Conservation (phyloP, 176 grass and related monocot species). For the Rhynchospora breviuscula region DNA sequence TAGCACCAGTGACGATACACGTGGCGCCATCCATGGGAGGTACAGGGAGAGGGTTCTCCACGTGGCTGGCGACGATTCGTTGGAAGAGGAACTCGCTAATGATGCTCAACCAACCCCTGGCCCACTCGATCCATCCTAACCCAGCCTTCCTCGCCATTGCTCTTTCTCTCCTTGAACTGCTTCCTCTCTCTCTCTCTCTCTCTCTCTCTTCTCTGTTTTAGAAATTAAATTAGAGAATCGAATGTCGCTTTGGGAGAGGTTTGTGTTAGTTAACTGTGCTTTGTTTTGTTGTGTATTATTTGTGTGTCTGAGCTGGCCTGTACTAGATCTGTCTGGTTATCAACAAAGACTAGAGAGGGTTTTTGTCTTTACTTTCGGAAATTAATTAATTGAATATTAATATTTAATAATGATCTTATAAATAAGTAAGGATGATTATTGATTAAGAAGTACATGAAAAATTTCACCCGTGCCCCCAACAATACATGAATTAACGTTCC, state of each 20-base stretch:
- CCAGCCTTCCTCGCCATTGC: conserved; percentile 42
- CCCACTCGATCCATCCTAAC: conserved; percentile 91
- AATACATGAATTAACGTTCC: not conserved
- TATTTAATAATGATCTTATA: too few relatives aligned
- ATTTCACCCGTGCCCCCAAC: not conserved
- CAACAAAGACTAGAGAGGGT: not conserved
- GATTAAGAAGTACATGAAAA: not conserved
- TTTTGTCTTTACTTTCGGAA: not conserved
- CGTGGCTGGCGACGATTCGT: conserved; percentile 92
- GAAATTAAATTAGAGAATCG: not conserved
- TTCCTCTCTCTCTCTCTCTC: not conserved
- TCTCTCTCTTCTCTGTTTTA: not conserved
- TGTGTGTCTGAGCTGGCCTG: not conserved
- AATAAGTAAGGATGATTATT: not conserved
- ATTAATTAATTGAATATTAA: not conserved
- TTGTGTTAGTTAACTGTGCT: not conserved
- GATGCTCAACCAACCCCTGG: conserved; percentile 52
- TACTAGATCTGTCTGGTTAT: not conserved
- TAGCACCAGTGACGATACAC: conserved; percentile 73
- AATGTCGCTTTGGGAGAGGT: not conserved
- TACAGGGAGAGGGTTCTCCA: conserved; percentile 69
- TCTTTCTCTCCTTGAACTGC: not conserved
- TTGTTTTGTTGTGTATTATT: not conserved
- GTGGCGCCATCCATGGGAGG: conserved; percentile 70
- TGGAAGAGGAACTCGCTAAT: conserved; percentile 94